Evolutionary conservation across 371 early-diverging fungal genomes (phyloP).

Genomic region (Cokeromyces recurvatus): DNA sequence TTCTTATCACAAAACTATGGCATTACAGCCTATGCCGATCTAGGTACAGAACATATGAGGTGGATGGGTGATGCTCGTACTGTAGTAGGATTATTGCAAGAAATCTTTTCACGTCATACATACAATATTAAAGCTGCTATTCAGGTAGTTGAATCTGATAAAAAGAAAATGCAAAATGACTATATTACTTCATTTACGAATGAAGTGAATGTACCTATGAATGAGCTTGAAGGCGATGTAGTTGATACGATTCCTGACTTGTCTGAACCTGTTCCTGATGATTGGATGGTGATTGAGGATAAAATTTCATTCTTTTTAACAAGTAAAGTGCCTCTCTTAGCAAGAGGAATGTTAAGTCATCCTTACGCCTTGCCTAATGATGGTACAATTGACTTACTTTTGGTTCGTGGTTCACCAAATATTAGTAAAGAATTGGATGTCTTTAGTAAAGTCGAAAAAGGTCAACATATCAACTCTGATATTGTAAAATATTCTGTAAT

Average conservation of each 20-base stretch:
- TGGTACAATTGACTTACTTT: slow-evolving; percentile 50
- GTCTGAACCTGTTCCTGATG: slow-evolving; percentile 39
- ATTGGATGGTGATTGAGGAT: slow-evolving; percentile 48
- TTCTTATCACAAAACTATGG: slow-evolving; percentile 63
- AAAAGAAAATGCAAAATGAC: slow-evolving; percentile 32
- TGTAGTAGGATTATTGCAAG: slow-evolving; percentile 43
- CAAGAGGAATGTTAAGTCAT: slow-evolving; percentile 49
- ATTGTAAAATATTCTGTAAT: slow-evolving; percentile 38
- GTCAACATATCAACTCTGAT: slow-evolving; percentile 44
- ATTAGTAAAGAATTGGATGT: slow-evolving; percentile 29
- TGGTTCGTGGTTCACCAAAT: slow-evolving; percentile 37
- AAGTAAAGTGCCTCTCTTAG: slow-evolving; percentile 53
- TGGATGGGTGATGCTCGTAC: slow-evolving; percentile 66
- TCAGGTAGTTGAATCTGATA: slow-evolving; percentile 44
- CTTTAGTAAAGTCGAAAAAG: slow-evolving; percentile 49
- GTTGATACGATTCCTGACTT: slow-evolving; percentile 30
- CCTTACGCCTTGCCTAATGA: slow-evolving; percentile 58
- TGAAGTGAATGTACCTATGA: background rate
- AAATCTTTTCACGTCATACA: slow-evolving; percentile 37
- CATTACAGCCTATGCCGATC: slow-evolving; percentile 58
- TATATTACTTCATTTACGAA: slow-evolving; percentile 4
- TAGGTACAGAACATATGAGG: slow-evolving; percentile 57
- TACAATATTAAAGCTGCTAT: slow-evolving; percentile 45
- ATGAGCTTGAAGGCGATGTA: background rate
- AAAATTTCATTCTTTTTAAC: slow-evolving; percentile 45